phyloP scores from a whole-genome alignment of 805 yeast species.

The Lipomyces mesembrius region DNA sequence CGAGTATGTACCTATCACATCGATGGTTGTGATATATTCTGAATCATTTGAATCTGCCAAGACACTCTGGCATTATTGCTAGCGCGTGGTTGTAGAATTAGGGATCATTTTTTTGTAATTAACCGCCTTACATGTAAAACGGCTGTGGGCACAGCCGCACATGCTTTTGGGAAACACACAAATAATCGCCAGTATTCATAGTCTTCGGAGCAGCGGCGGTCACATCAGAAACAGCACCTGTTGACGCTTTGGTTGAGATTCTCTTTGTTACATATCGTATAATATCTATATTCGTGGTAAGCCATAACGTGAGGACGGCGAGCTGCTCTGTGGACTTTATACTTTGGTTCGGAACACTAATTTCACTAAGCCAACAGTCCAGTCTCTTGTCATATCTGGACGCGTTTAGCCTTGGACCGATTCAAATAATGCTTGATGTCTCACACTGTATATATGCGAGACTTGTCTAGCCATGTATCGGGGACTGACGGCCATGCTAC shows the following conservation, averaged over 20 bases:
- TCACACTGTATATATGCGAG: not conserved
- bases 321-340: not conserved
- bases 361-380: not conserved
- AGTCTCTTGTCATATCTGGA: not conserved
- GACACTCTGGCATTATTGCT: too few relatives aligned
- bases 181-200: not conserved
- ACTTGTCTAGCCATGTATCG: not conserved
- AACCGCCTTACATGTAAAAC: too few relatives aligned
- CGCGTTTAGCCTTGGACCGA: not conserved
- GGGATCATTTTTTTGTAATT: too few relatives aligned
- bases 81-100: too few relatives aligned
- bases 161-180: too few relatives aligned
- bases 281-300: not conserved
- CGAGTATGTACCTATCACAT: too few relatives aligned
- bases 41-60: too few relatives aligned
- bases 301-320: not conserved
- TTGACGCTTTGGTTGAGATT: not conserved
- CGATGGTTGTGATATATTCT: too few relatives aligned
- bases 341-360: not conserved
- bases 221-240: not conserved
- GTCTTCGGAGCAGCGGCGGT: not conserved
- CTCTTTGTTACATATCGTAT: not conserved
- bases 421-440: constrained; percentile 3
- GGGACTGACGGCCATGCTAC: not conserved
- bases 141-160: not conserved